These are phyloP conservation scores for Daldinia loculata DNA, from an alignment of 495 filamentous ascomycete species.

Conservation along the genomic window DNA sequence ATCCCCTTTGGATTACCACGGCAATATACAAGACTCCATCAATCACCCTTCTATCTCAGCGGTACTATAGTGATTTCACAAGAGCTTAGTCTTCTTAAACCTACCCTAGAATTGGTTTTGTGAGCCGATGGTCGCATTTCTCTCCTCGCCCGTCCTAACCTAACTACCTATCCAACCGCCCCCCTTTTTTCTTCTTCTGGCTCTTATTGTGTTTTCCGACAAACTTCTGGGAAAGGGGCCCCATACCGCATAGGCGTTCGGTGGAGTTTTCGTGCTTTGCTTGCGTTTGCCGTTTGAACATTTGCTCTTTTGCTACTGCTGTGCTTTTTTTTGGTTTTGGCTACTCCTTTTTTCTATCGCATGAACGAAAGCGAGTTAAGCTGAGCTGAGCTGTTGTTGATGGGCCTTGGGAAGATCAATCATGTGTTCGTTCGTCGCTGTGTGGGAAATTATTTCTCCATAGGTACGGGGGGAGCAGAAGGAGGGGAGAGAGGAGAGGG, in stretches of 20 bases:
- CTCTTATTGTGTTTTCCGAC: constrained; percentile 7
- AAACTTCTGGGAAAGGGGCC: constrained; percentile 24
- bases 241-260: constrained; percentile 44
- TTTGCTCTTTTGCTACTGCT: constrained; percentile 3
- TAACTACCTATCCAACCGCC: background rate
- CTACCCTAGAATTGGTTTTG: constrained; percentile 5
- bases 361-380: background rate
- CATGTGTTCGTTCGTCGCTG: background rate
- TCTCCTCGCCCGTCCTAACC: constrained; percentile 10
- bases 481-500: background rate
- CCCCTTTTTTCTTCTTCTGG: background rate
- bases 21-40: constrained; percentile 20
- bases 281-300: background rate
- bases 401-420: background rate
- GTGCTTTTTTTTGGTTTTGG: background rate
- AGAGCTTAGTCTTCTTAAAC: constrained; percentile 7
- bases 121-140: background rate
- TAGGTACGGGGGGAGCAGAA: background rate
- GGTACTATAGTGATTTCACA: constrained; percentile 22
- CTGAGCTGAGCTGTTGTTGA: background rate
- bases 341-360: background rate
- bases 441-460: constrained; percentile 1
- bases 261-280: constrained; percentile 30
- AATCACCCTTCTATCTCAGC: constrained; percentile 17
- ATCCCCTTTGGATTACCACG: constrained; percentile 21